Base-by-base conservation (phyloP, 164 flowering plant genomes). In the Hamamelis virginiana region DNA sequence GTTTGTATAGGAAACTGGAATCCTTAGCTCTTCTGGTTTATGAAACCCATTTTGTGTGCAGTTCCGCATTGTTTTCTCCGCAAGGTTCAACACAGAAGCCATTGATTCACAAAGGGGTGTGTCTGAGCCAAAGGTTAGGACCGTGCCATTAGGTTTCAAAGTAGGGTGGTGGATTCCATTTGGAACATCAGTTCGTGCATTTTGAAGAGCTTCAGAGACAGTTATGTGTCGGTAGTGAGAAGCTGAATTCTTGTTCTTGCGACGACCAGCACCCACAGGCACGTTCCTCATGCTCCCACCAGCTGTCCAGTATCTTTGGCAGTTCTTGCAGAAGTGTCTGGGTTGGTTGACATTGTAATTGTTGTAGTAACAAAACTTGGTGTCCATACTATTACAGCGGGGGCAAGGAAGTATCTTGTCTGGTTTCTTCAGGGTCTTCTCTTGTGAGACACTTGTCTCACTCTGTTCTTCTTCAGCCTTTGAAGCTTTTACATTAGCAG, bases 271-370 rank as follows among this genome's bases (percentile, higher is more conserved):
- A 26, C 92, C 92, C 6, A 88, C 85, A 45, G 92, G 92, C 9
- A 86, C 90, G 73, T 88, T 88, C 52, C 92, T 83, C 86, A 88
- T 85, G 38, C 88, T 79, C 67, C 92, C 92, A 18, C 92, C 92
- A 55, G 92, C 92, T 12, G 92, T 87, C 92, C 92, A 87, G 75
- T 87, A 87, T 75, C 92, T 81, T 77, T 86, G 92, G 69, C 92
- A 88, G 55, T 84, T 84, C 74, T 83, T 88, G 73, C 92, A 88
- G 75, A 86, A 88, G 61, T 88, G 90, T 12, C 92, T 80, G 1
- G 88, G 92, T 56, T 88, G 92, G 68, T 84, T 86, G 33, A 88
- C 88, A 64, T 88, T 88, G 78, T 88, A 88, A 65, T 88, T 88
- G 62, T 88, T 88, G 78, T 77, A 87, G 79, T 87, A 87, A 59